Percentiles rank a stretch among this genome's conserved stretches.
Conservation (phyloP, 129 eudicot genomes). For the Dittrichia graveolens region DNA sequence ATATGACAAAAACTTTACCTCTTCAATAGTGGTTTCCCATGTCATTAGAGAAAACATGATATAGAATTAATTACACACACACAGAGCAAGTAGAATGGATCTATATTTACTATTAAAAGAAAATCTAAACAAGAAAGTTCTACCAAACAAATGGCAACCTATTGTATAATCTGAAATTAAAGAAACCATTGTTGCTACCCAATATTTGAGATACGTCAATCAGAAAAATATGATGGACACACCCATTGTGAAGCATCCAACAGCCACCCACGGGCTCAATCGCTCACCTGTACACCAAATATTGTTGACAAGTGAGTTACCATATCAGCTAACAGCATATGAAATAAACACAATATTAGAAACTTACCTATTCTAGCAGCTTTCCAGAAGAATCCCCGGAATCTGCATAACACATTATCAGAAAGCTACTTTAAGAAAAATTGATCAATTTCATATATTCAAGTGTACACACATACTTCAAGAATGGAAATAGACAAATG, state of each 20-base stretch:
- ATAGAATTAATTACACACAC: too few species aligned
- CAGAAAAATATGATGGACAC: slow-evolving; percentile 87
- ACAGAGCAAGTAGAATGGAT: slow-evolving; percentile 11
- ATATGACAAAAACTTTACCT: too few species aligned
- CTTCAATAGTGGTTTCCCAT: neutral
- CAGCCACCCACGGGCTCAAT: slow-evolving; percentile 95
- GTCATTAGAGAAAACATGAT: slow-evolving; percentile 6
- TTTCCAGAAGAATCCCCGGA: slow-evolving; percentile 94
- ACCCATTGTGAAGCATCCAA: slow-evolving; percentile 93
- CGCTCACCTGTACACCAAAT: slow-evolving; percentile 69
- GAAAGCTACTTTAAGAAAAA: slow-evolving; percentile 7
- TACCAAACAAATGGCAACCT: slow-evolving; percentile 28
- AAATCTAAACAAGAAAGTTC: slow-evolving; percentile 21
- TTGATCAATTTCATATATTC: neutral
- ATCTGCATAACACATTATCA: slow-evolving; percentile 49
- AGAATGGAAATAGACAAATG: neutral
- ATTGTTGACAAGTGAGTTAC: neutral
- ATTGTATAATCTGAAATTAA: slow-evolving; percentile 7
- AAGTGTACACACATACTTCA: neutral
- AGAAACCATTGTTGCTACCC: slow-evolving; percentile 6
- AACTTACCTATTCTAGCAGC: slow-evolving; percentile 84
- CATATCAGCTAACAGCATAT: neutral
- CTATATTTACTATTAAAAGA: slow-evolving; percentile 12
- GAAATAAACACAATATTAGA: neutral
- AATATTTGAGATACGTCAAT: slow-evolving; percentile 21